Conservation (phyloP, 441 rosid genomes). For the Brassica hybrid region DNA sequence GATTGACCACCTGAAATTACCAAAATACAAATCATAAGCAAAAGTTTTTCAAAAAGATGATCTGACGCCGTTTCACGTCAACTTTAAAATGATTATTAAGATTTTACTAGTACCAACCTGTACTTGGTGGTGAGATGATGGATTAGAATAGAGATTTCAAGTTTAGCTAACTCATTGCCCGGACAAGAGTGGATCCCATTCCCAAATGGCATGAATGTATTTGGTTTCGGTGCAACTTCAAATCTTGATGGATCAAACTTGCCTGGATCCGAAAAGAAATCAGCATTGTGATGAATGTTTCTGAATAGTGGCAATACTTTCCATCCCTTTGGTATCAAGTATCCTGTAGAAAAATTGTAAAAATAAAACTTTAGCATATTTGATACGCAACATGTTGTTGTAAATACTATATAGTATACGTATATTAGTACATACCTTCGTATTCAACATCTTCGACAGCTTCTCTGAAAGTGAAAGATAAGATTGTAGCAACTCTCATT, state of each 20-base stretch:
- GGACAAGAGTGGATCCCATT: constrained; percentile 58
- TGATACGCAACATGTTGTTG: constrained; percentile 1
- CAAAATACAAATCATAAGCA: constrained; percentile 12
- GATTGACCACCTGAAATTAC: constrained; percentile 49
- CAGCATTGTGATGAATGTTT: constrained; percentile 57
- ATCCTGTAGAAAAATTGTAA: constrained; percentile 39
- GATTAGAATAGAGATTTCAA: constrained; percentile 50
- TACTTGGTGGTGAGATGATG: constrained; percentile 54
- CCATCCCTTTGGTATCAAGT: constrained; percentile 68
- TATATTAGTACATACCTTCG: constrained; percentile 39
- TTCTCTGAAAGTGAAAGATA: too few species aligned
- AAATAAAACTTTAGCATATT: background rate
- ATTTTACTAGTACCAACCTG: constrained; percentile 43
- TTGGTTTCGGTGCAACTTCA: constrained; percentile 47
- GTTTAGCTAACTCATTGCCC: constrained; percentile 62
- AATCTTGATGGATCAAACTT: constrained; percentile 65
- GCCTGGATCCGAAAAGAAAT: constrained; percentile 51
- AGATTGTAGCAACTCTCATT: too few species aligned
- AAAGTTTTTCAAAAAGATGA: background rate
- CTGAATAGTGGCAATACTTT: constrained; percentile 69
- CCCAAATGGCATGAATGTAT: constrained; percentile 60
- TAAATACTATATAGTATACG: background rate
- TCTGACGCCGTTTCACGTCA: background rate
- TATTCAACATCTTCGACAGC: too few species aligned
- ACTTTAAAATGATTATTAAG: background rate